A percentile compares a stretch with the other conserved stretches of the same genome.
phyloP scores from a whole-genome alignment of 345 rosid genomes.

The Salix viminalis region DNA sequence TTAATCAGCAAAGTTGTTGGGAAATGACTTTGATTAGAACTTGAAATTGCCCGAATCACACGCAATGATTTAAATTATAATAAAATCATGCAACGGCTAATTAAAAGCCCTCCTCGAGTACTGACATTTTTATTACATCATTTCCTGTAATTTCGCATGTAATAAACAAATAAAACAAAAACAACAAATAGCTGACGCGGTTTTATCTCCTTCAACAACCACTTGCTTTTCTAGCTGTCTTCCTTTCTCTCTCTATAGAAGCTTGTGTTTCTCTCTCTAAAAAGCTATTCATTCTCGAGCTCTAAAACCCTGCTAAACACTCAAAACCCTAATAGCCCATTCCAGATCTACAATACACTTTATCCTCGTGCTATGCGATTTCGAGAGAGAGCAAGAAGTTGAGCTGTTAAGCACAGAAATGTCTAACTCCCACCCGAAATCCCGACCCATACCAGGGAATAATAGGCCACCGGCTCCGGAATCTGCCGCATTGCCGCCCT shows the following conservation, averaged over 20 bases:
- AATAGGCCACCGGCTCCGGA: slow-evolving; percentile 75
- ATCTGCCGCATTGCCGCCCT: slow-evolving; percentile 71
- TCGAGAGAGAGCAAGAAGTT: slow-evolving; percentile 4
- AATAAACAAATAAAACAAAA: neutral
- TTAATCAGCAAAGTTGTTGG: no score
- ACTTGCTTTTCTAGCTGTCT: slow-evolving; percentile 1
- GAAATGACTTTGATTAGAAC: neutral
- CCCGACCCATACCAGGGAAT: slow-evolving; percentile 62
- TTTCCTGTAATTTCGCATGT: neutral
- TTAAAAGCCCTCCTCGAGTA: neutral
- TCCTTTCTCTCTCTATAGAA: neutral
- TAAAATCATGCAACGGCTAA: neutral
- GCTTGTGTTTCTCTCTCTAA: neutral
- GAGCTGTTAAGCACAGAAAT: slow-evolving; percentile 22
- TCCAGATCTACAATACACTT: slow-evolving; percentile 28
- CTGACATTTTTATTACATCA: neutral
- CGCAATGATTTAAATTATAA: no score
- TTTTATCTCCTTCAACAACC: slow-evolving; percentile 7
- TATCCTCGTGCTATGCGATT: neutral
- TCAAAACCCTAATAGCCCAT: slow-evolving; percentile 13
- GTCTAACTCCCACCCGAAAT: slow-evolving; percentile 67
- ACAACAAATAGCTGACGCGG: slow-evolving; percentile 16
- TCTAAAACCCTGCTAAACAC: neutral
- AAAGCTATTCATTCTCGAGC: neutral
- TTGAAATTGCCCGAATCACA: no score